A percentile compares a stretch with the other conserved stretches of the same genome.
These are phyloP conservation scores for Mycena citricolor DNA, from an alignment of 1,284 basidiomycete genomes.

Conservation along the genomic window DNA sequence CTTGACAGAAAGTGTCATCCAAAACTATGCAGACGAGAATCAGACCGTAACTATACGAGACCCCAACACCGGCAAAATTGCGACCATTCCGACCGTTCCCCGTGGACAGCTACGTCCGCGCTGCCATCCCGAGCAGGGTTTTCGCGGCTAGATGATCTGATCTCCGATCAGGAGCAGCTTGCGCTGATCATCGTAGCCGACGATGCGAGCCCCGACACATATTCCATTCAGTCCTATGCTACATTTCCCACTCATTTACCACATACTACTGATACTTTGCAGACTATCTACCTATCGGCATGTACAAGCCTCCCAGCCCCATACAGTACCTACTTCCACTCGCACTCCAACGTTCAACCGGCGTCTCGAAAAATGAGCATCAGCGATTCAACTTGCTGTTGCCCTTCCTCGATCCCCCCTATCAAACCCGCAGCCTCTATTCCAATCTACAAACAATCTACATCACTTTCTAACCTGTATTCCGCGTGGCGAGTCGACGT, in stretches of 20 bases:
- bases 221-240: not conserved
- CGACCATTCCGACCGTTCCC: slow-evolving; percentile 27
- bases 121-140: slow-evolving; percentile 3
- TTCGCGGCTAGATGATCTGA: slow-evolving; percentile 12
- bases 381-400: slow-evolving; percentile 4
- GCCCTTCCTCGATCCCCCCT: too few species aligned
- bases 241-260: too few species aligned
- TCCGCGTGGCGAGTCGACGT: too few species aligned
- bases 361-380: too few species aligned
- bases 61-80: slow-evolving; percentile 26
- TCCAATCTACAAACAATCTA: too few species aligned
- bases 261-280: too few species aligned
- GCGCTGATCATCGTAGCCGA: slow-evolving; percentile 7
- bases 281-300: not conserved
- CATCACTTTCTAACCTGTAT: too few species aligned
- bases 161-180: slow-evolving; percentile 11
- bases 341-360: not conserved
- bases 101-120: slow-evolving; percentile 7
- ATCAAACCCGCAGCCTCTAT: too few species aligned
- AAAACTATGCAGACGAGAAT: slow-evolving; percentile 23
- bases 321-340: not conserved
- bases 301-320: not conserved
- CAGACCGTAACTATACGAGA: slow-evolving; percentile 29
- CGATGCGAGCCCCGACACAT: not conserved
- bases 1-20: slow-evolving; percentile 24